Percentiles rank a stretch among this genome's conserved stretches.
phyloP scores from a whole-genome alignment of 2,329 filamentous ascomycete genomes.

The Sclerotinia glacialis region DNA sequence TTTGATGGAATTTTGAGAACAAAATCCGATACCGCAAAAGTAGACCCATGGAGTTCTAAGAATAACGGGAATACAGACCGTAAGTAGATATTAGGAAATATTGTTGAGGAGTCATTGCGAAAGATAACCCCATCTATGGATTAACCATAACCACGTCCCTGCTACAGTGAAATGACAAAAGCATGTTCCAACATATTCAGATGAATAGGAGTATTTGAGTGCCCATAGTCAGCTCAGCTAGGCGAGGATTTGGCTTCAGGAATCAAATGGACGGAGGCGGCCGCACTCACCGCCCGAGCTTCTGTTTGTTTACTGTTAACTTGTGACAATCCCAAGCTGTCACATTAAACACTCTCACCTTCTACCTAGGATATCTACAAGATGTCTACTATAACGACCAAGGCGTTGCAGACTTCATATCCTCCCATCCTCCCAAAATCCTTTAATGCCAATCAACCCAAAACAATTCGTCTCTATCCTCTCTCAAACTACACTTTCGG shows the following conservation, averaged over 20 bases:
- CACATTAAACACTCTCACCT: not conserved
- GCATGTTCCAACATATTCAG: not conserved
- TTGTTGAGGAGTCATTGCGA: not conserved
- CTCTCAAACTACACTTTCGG: slow-evolving; percentile 99
- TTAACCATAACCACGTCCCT: not conserved
- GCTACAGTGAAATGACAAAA: not conserved
- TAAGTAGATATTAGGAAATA: not conserved
- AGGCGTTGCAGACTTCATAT: slow-evolving; percentile 71
- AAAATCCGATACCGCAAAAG: not conserved
- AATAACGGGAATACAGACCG: not conserved
- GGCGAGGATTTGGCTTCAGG: slow-evolving; percentile 1
- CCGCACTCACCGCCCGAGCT: slow-evolving; percentile 18
- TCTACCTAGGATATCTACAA: slow-evolving; percentile 24
- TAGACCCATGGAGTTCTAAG: not conserved
- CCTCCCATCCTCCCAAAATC: slow-evolving; percentile 75
- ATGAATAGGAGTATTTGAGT: not conserved
- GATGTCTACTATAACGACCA: slow-evolving; percentile 84
- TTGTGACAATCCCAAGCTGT: slow-evolving; percentile 7
- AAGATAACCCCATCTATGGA: not conserved
- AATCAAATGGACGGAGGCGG: not conserved
- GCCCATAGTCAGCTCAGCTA: not conserved
- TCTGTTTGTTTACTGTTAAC: not conserved
- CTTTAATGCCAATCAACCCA: slow-evolving; percentile 87
- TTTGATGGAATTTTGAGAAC: too few species aligned
- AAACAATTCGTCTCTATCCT: slow-evolving; percentile 87